Base-by-base conservation (phyloP, 148 eudicot species). In the Rhododendron williamsianum region DNA sequence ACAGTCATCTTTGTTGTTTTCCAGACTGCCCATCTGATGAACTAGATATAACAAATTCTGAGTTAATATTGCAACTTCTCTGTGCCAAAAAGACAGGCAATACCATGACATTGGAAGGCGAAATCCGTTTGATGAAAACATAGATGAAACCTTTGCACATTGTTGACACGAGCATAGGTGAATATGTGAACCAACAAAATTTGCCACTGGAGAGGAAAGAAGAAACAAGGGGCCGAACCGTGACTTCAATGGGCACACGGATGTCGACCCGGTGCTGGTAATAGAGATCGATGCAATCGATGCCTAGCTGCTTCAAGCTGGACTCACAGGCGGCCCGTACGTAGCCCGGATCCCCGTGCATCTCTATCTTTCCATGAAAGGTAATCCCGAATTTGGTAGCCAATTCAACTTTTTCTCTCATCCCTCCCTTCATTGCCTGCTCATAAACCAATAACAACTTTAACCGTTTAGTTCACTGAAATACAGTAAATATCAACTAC, bases 341-440 rank as follows among this genome's bases (percentile, higher is more conserved):
- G 30, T 73, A 83, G 18, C n/a, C 85, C 3, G 80, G 85, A 73
- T 83, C 80, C 3, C 85, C 85, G 23, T 23, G 63, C 60, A 48
- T n/a, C 69, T 27, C 35, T 3, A 18, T 3, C 12, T n/a, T 18
- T 45, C 81, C 25, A 8, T 4, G 16, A 9, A 19, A 46, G 19
- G 16, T 3, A 9, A 48, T 9, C 21, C 85, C 80, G 21, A 83
- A 83, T 76, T 83, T 83, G 9, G 65, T 48, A 13, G 85, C 85
- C 45, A 83, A 25, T 36, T 83, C 16, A 13, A 83, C 85, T 30
- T 73, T 72, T 30, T 83, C 80, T 73, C 85, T 83, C 21, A 48
- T 19, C 85, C 80, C 85, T 72, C 85, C 80, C 80, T 83, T 83
- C 65, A 83, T 25, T 6, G 85, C 85, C 85, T 83, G 85, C 21